These are phyloP conservation scores for Phaffomyces opuntiae DNA, from an alignment of 805 yeast genomes.

Conservation along the genomic window DNA sequence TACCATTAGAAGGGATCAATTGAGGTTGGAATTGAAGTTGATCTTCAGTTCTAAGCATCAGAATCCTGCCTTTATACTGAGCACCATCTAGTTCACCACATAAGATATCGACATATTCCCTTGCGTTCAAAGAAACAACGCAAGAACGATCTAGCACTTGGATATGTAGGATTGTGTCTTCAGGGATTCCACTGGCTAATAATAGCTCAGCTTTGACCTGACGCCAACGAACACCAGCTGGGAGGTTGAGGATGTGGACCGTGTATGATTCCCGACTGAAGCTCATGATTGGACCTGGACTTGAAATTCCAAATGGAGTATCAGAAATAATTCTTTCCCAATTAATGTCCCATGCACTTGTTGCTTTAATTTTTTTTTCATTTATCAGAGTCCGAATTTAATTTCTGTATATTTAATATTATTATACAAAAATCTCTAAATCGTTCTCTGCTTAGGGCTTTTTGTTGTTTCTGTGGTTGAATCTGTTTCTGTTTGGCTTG, in stretches of 20 bases:
- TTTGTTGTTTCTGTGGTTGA: neutral
- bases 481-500: constrained; percentile 1
- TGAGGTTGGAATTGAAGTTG: neutral
- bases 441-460: neutral
- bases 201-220: constrained; percentile 15
- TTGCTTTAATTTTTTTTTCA: neutral
- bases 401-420: neutral
- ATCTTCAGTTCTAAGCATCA: constrained; percentile 8
- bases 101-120: constrained; percentile 5
- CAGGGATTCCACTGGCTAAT: constrained; percentile 12
- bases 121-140: constrained; percentile 10
- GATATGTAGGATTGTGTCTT: constrained; percentile 16
- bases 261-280: constrained; percentile 1
- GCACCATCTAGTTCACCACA: constrained; percentile 13
- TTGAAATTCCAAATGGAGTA: too few species aligned
- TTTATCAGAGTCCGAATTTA: neutral
- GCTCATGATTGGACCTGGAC: neutral
- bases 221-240: constrained; percentile 17
- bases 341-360: neutral
- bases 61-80: constrained; percentile 11
- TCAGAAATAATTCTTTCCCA: too few species aligned
- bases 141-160: constrained; percentile 11
- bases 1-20: neutral
- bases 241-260: constrained; percentile 17
- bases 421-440: neutral